A percentile compares a stretch with the other conserved stretches of the same genome.
These are phyloP conservation scores for Incumbomyces delicatus DNA, from an alignment of 2,329 filamentous ascomycete genomes.

Conservation along the genomic window DNA sequence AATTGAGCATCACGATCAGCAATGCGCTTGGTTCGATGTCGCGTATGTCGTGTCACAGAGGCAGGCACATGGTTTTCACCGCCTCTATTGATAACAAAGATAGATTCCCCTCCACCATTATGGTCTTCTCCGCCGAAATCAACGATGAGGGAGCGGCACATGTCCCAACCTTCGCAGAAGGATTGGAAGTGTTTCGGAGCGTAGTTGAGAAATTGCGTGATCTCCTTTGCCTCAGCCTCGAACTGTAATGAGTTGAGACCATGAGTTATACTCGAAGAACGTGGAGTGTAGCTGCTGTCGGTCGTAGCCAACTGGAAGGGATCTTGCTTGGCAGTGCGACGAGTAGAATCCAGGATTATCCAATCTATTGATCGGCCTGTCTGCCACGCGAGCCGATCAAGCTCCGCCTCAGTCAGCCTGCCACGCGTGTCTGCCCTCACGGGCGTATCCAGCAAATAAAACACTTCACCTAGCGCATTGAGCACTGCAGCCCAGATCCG, in stretches of 20 bases:
- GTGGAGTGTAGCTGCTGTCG: slow-evolving; percentile 69
- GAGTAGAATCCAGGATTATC: slow-evolving; percentile 68
- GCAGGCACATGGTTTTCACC: slow-evolving; percentile 49
- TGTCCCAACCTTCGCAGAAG: slow-evolving; percentile 79
- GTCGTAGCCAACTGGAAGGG: slow-evolving; percentile 59
- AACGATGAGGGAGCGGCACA: slow-evolving; percentile 73
- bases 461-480: slow-evolving; percentile 87
- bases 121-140: slow-evolving; percentile 80
- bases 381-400: slow-evolving; percentile 64
- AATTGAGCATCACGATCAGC: slow-evolving; percentile 18
- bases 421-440: slow-evolving; percentile 41
- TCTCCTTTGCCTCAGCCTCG: slow-evolving; percentile 66
- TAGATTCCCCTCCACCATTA: slow-evolving; percentile 63
- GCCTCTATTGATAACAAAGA: slow-evolving; percentile 66
- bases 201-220: slow-evolving; percentile 63
- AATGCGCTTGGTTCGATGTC: slow-evolving; percentile 36
- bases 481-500: slow-evolving; percentile 87
- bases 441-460: slow-evolving; percentile 67
- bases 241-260: slow-evolving; percentile 61
- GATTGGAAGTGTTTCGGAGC: slow-evolving; percentile 70
- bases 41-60: slow-evolving; percentile 48
- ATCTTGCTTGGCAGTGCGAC: slow-evolving; percentile 61
- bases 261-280: slow-evolving; percentile 66
- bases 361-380: slow-evolving; percentile 70
- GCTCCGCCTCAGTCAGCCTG: slow-evolving; percentile 40